phyloP scores from a whole-genome alignment of 2,329 filamentous ascomycete genomes.

The Ophiostoma piceae region DNA sequence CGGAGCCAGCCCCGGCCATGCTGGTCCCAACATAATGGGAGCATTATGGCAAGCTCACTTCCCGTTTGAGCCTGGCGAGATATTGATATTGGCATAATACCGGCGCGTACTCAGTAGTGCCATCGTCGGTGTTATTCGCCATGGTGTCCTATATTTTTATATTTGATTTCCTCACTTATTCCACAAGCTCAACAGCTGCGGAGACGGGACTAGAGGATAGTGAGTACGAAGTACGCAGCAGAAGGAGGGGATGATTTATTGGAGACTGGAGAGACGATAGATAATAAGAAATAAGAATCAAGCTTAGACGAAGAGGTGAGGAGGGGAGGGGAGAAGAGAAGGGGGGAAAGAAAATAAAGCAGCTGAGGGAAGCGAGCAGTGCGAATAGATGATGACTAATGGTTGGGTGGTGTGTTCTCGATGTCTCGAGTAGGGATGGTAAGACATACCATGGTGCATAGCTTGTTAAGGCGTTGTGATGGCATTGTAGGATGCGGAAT shows the following conservation, averaged over 20 bases:
- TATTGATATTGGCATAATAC: conserved; percentile 8
- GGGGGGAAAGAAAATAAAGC: background rate
- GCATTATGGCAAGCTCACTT: conserved; percentile 2
- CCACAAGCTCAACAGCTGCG: background rate
- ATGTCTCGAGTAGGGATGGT: background rate
- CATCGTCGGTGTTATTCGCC: background rate
- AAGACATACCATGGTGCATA: background rate
- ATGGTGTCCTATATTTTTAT: background rate
- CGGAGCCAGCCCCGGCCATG: background rate
- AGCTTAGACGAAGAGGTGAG: background rate
- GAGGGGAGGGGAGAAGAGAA: background rate
- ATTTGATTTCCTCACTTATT: background rate
- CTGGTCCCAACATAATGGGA: background rate
- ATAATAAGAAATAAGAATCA: background rate
- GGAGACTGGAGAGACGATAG: background rate
- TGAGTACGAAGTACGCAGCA: too few species aligned
- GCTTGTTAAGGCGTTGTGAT: background rate
- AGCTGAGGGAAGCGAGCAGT: background rate
- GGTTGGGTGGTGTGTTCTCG: background rate
- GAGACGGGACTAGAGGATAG: background rate
- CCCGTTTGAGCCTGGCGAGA: background rate
- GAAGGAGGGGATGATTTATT: background rate
- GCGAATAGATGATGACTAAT: background rate
- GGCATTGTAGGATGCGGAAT: background rate
- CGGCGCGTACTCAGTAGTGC: background rate